phyloP scores from a whole-genome alignment of 2,329 filamentous ascomycete species.

The Fonsecaea pugnacius region DNA sequence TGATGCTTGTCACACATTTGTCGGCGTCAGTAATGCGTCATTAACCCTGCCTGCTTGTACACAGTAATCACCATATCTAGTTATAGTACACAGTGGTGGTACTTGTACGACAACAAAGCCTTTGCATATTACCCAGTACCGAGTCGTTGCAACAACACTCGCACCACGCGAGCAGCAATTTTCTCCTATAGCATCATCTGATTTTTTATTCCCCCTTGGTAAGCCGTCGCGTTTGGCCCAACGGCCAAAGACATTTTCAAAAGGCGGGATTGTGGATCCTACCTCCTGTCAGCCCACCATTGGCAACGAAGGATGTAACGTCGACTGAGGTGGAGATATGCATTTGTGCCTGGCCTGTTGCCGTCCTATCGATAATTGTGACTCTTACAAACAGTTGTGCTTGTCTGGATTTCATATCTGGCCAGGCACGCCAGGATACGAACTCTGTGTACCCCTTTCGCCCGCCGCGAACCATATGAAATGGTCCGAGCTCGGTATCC shows the following conservation, averaged over 20 bases:
- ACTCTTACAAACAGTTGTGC: not conserved
- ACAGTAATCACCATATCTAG: not conserved
- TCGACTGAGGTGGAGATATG: constrained; percentile 10
- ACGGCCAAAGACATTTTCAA: too few relatives aligned
- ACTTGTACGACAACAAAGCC: not conserved
- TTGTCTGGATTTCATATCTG: not conserved
- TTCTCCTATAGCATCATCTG: not conserved
- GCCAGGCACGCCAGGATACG: not conserved
- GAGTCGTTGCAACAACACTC: not conserved
- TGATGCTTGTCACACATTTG: not conserved
- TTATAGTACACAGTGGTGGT: too few relatives aligned
- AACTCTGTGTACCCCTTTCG: not conserved
- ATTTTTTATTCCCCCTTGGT: not conserved
- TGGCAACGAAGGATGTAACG: constrained; percentile 11
- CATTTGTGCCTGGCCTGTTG: constrained; percentile 13
- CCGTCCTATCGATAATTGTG: not conserved
- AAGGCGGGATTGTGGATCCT: not conserved
- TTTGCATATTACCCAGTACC: not conserved
- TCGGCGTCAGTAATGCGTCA: constrained; percentile 16
- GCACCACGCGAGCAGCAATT: not conserved
- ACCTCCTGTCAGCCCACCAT: constrained; percentile 1
- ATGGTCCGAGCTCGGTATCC: not conserved
- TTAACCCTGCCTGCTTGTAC: not conserved
- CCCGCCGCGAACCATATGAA: not conserved
- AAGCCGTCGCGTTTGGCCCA: not conserved